Evolutionary conservation across 2,329 filamentous ascomycete genomes (phyloP).

Genomic region (Colletotrichum acutatum): DNA sequence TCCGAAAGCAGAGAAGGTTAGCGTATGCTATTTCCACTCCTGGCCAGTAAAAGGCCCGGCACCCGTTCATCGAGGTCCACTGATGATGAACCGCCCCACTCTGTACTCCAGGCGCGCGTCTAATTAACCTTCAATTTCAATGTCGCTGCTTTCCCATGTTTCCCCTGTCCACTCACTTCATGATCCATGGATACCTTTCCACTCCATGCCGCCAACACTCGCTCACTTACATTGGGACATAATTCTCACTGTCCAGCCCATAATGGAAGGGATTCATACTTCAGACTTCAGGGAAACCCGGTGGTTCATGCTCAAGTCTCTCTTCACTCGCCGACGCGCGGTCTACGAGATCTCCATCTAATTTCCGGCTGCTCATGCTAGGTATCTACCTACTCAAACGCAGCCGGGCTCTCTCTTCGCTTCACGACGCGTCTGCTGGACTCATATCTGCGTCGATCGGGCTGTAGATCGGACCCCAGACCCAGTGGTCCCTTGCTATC

Average conservation of each 20-base stretch:
- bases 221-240: not conserved
- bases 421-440: not conserved
- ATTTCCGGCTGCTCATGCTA: not conserved
- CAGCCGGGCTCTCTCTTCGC: not conserved
- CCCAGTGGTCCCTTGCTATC: constrained; percentile 1
- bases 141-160: constrained; percentile 1
- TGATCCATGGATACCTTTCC: not conserved
- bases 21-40: constrained; percentile 27
- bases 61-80: not conserved
- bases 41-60: constrained; percentile 21
- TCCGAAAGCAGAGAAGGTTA: not conserved
- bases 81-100: constrained; percentile 2
- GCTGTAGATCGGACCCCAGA: not conserved
- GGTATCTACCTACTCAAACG: not conserved
- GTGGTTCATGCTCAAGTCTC: not conserved
- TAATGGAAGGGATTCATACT: too few species aligned
- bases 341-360: not conserved
- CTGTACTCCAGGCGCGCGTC: constrained; percentile 34
- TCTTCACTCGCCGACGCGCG: not conserved
- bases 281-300: not conserved
- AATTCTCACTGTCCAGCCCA: not conserved
- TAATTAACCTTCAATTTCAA: constrained; percentile 28
- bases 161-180: not conserved
- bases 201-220: not conserved
- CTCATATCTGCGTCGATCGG: not conserved